phyloP scores from a whole-genome alignment of 129 eudicot species.

The Artemisia annua region DNA sequence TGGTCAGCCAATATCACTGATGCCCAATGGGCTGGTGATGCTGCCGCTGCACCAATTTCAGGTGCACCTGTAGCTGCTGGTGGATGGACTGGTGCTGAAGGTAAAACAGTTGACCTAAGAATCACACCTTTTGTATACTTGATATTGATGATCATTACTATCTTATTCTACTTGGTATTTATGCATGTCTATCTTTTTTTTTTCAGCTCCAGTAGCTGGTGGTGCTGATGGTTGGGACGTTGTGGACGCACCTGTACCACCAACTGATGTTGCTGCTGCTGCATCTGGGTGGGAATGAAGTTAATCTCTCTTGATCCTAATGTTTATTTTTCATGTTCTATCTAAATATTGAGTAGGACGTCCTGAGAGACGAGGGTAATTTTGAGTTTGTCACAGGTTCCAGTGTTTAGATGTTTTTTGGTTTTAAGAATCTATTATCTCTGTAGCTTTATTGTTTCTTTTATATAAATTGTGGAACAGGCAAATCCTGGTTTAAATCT shows the following conservation, averaged over 20 bases:
- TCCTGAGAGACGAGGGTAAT: background rate
- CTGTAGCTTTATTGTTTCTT: slow-evolving; percentile 10
- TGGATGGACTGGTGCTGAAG: slow-evolving; percentile 56
- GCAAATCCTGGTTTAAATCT: background rate
- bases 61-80: slow-evolving; percentile 41
- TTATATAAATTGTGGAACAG: slow-evolving; percentile 9
- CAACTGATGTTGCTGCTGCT: slow-evolving; percentile 38
- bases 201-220: slow-evolving; percentile 37
- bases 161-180: background rate
- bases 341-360: background rate
- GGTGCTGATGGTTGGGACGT: slow-evolving; percentile 62
- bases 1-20: slow-evolving; percentile 50
- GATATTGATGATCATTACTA: too few relatives aligned
- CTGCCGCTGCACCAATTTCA: slow-evolving; percentile 34
- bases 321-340: slow-evolving; percentile 8
- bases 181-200: background rate
- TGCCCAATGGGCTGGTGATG: slow-evolving; percentile 44
- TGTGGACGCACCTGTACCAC: slow-evolving; percentile 48
- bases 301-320: background rate
- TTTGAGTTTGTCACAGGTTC: slow-evolving; percentile 1
- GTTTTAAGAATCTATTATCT: slow-evolving; percentile 5
- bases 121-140: too few relatives aligned
- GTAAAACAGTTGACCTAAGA: slow-evolving; percentile 22
- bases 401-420: slow-evolving; percentile 15
- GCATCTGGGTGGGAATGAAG: slow-evolving; percentile 53